Percentiles rank a stretch among this genome's conserved stretches.
Conservation (phyloP, 176 grass and related monocot genomes). For the Phoenix roebelenii region DNA sequence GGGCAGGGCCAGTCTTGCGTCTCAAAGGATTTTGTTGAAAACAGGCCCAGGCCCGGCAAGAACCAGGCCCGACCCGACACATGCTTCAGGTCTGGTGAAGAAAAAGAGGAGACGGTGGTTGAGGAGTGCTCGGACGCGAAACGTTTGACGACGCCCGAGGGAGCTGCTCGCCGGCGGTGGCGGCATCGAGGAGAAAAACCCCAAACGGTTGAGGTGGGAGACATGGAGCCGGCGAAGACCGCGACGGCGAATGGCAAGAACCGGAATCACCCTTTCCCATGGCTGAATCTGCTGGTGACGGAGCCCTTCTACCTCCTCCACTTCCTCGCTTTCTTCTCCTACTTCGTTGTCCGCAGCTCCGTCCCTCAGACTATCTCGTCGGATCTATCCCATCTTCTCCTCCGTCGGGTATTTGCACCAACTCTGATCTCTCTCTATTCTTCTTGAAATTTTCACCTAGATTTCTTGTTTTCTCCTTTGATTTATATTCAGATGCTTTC, state of each 20-base stretch:
- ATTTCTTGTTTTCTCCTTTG: too few relatives aligned
- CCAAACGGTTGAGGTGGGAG: not conserved
- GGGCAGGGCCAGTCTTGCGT: too few relatives aligned
- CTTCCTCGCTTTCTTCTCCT: slow-evolving; percentile 79
- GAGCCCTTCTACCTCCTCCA: slow-evolving; percentile 90
- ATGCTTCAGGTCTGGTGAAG: too few relatives aligned
- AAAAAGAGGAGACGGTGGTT: too few relatives aligned
- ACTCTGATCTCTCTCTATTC: not conserved
- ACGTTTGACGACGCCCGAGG: too few relatives aligned
- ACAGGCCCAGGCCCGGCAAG: too few relatives aligned
- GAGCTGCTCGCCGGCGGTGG: too few relatives aligned
- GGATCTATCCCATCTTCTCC: slow-evolving; percentile 48
- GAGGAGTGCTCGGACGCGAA: too few relatives aligned
- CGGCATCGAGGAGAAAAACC: too few relatives aligned
- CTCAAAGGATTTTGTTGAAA: too few relatives aligned
- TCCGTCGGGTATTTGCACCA: slow-evolving; percentile 35
- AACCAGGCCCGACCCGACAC: too few relatives aligned
- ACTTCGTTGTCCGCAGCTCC: slow-evolving; percentile 62
- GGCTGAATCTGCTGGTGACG: slow-evolving; percentile 57
- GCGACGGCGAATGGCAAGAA: slow-evolving; percentile 17
- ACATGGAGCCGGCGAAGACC: slow-evolving; percentile 45
- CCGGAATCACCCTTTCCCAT: slow-evolving; percentile 54
- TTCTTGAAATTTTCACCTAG: not conserved
- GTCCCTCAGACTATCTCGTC: slow-evolving; percentile 15
- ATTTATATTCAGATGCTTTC: too few relatives aligned